phyloP scores from a whole-genome alignment of 1,284 basidiomycete species.

The Apiotrichum sp. region DNA sequence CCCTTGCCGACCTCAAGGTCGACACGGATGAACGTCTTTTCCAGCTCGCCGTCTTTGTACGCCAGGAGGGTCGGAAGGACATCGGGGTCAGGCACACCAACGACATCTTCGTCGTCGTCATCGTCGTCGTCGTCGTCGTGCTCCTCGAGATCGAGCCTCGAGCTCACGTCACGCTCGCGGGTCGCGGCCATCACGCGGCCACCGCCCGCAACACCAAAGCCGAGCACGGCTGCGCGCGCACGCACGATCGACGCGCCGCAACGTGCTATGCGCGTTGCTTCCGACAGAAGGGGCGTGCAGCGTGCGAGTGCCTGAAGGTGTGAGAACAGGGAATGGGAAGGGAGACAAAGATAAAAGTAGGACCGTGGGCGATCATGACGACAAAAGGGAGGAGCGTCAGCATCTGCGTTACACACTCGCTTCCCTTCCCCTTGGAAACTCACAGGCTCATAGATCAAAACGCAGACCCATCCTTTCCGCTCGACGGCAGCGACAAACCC shows the following conservation, averaged over 20 bases:
- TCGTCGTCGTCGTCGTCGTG: constrained; percentile 15
- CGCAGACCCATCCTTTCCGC: constrained; percentile 34
- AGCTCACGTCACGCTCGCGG: not conserved
- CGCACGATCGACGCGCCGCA: constrained; percentile 20
- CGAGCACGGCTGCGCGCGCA: constrained; percentile 35
- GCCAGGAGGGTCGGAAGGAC: constrained; percentile 44
- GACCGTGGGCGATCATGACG: not conserved
- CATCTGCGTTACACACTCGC: no score
- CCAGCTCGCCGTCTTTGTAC: constrained; percentile 40
- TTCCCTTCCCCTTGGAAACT: constrained; percentile 11
- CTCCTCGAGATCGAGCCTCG: constrained; percentile 3
- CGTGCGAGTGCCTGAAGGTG: constrained; percentile 31
- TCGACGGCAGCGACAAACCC: constrained; percentile 40
- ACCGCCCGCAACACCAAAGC: constrained; percentile 33
- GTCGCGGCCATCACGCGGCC: not conserved
- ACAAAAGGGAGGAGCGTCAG: not conserved
- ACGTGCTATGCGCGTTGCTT: constrained; percentile 5
- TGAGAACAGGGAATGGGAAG: constrained; percentile 24
- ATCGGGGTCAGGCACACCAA: constrained; percentile 32
- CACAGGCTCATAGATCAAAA: constrained; percentile 44
- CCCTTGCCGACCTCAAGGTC: constrained; percentile 38
- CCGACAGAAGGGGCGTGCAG: constrained; percentile 28
- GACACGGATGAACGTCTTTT: constrained; percentile 35
- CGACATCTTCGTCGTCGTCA: constrained; percentile 10
- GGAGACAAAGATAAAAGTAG: not conserved